Base-by-base conservation (phyloP, 257 asterid species). In the Solanum paucissectum region DNA sequence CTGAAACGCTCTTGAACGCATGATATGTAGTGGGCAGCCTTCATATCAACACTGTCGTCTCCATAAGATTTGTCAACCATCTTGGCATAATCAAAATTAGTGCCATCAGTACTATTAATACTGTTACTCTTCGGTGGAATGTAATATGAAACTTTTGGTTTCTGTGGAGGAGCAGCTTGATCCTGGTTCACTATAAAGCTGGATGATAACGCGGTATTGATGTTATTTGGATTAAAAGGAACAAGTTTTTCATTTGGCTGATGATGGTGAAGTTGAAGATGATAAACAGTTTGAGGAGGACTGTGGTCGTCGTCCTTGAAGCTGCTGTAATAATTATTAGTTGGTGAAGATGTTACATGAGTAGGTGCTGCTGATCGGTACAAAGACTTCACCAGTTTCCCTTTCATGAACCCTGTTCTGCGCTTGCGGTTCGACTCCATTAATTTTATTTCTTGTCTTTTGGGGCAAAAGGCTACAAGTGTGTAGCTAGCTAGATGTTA, bases 1-100 rank as follows among this genome's bases (percentile, higher is more conserved):
- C 89, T 91, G 86, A 94, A 92, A 87, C 96, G 92, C 91, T 93
- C 94, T 29, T 89, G 93, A 16, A 94, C 95, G 34, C 89, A 84
- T 1, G 95, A 91, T 36, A 95, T 94, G 37, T 95, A 95, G 81
- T 83, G 87, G 0, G 91, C 90, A 14, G 98, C 98, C 87, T 90
- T 90, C 11, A 68, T 83, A 83, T 95, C 98, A 6, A 94, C 95
- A 1, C 81, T 87, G 52, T 95, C 96, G 42, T 95, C 95, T 4
- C 40, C 77, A 71, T 13, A 66, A 66, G 34, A 25, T 66, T 79
- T 91, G 88, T 90, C 94, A 2, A 12, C 72, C 36, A 87, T 84
- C 87, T 85, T 84, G 34, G 38, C 62, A 42, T 42, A 44, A 44
- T 68, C 16, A 68, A 8, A 44, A 13, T 9, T 76, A 7, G 55